These are phyloP conservation scores for Purpureocillium lavendulum DNA, from an alignment of 2,329 filamentous ascomycete genomes.

Conservation along the genomic window DNA sequence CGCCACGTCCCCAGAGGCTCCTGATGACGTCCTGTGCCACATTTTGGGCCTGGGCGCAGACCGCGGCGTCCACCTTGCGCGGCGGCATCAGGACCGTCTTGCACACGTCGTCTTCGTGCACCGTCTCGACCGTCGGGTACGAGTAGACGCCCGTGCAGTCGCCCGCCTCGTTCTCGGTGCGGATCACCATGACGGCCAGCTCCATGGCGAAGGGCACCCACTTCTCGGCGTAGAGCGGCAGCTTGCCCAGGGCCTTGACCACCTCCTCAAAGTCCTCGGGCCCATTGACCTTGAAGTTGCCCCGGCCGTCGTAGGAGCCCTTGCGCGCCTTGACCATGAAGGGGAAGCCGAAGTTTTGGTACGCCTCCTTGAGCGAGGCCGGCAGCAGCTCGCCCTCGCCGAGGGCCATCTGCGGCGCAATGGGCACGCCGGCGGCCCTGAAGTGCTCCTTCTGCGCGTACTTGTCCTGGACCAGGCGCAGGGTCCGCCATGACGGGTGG, in stretches of 20 bases:
- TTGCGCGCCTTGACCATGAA: constrained; percentile 90
- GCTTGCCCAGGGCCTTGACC: constrained; percentile 56
- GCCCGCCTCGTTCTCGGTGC: constrained; percentile 63
- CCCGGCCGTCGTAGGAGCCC: constrained; percentile 86
- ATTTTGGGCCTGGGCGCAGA: constrained; percentile 60
- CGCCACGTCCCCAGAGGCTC: constrained; percentile 77
- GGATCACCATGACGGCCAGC: constrained; percentile 88
- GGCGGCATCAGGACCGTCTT: constrained; percentile 86
- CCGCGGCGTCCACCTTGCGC: constrained; percentile 52
- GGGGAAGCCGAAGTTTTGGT: constrained; percentile 63
- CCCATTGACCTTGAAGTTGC: constrained; percentile 46
- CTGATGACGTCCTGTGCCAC: constrained; percentile 73
- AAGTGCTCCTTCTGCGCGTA: constrained; percentile 82
- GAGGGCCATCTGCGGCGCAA: constrained; percentile 62
- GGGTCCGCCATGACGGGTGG: constrained; percentile 78
- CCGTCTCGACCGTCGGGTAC: constrained; percentile 87
- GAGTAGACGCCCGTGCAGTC: constrained; percentile 47
- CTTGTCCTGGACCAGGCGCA: constrained; percentile 90
- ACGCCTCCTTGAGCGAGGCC: constrained; percentile 55
- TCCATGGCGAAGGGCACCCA: constrained; percentile 82
- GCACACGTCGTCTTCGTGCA: constrained; percentile 94
- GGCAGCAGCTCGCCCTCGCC: constrained; percentile 44
- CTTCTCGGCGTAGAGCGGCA: constrained; percentile 80
- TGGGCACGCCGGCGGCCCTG: constrained; percentile 56
- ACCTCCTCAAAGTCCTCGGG: constrained; percentile 50